Evolutionary conservation across 2,329 filamentous ascomycete genomes (phyloP), one percentile per base, ranked within the genome.

Genomic region (Laburnicola sp.): DNA sequence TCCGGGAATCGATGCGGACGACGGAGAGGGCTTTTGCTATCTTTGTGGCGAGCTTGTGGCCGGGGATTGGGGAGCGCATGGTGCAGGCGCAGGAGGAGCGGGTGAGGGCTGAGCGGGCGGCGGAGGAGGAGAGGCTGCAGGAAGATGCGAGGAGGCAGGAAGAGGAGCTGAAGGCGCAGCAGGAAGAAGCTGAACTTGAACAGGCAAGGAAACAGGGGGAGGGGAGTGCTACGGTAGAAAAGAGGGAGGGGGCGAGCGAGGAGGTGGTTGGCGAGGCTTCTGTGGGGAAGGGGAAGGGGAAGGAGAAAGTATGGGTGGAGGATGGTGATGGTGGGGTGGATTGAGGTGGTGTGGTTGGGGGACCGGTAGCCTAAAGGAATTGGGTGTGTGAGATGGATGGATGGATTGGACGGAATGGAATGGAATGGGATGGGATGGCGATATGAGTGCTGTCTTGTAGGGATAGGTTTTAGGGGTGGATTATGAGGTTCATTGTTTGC

Each of bases 11-110:
- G 3, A 45, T 82, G 16, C 70, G 80, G 37, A 74, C 76, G 2
- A 66, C 76, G 0, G 83, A 86, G 64, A 75, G 84, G 32, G 80
- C 80, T 1, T 62, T 83, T 35, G 81, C 82, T n/a, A 72, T 86
- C n/a, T 84, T 86, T 53, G 65, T 86, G 30, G 83, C 83, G 0
- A 85, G 81, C 66, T 63, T 86, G 43, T 80, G 84, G 64, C 84
- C 84, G 0, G 84, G 84, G 0, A 75, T 86, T 25, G 83, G 84
- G 0, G 84, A 86, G 64, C 74, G 81, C 6, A 81, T 84, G 64
- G 80, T 86, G 10, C 74, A 78, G 55, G 82, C 80, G 25, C 75
- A 80, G 51, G 78, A 82, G 58, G 78, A 80, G 46, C 75, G 79
- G 11, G 60, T 60, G 31, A 52, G 67, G 28, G 51, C 58, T n/a